A percentile compares a stretch with the other conserved stretches of the same genome.
phyloP scores from a whole-genome alignment of 1,284 basidiomycete species.

The Sphaerobolus stellatus region DNA sequence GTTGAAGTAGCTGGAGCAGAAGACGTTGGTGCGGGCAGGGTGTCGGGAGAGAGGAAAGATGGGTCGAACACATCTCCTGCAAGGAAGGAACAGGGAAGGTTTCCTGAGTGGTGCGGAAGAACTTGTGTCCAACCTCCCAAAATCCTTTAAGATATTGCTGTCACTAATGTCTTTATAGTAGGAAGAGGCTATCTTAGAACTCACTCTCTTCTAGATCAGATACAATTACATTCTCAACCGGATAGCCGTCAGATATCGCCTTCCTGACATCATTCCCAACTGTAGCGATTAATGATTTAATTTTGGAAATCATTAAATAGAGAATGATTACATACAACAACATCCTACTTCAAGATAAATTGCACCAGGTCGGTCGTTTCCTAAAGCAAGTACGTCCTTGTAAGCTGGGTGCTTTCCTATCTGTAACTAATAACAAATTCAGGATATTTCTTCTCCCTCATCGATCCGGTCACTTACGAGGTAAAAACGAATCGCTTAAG shows the following conservation, averaged over 20 bases:
- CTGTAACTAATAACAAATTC: background rate
- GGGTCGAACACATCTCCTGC: slow-evolving; percentile 31
- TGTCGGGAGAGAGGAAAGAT: slow-evolving; percentile 20
- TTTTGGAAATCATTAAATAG: background rate
- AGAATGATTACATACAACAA: slow-evolving; percentile 7
- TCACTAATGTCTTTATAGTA: background rate
- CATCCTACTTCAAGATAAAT: slow-evolving; percentile 14
- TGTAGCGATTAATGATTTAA: slow-evolving; percentile 2
- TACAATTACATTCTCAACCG: slow-evolving; percentile 23
- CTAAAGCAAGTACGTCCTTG: slow-evolving; percentile 10
- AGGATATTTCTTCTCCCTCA: too few relatives aligned
- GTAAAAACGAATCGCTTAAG: background rate
- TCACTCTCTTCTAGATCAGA: slow-evolving; percentile 24
- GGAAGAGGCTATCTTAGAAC: background rate
- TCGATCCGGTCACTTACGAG: background rate
- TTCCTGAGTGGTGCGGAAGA: slow-evolving; percentile 28
- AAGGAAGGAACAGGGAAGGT: slow-evolving; percentile 34
- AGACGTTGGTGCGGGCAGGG: too few relatives aligned
- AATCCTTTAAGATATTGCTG: slow-evolving; percentile 23
- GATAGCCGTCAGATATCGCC: slow-evolving; percentile 25
- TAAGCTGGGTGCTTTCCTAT: slow-evolving; percentile 4
- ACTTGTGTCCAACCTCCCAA: slow-evolving; percentile 35
- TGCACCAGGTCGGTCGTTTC: slow-evolving; percentile 10
- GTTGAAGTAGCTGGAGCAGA: too few relatives aligned
- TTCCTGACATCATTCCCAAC: slow-evolving; percentile 28